These are phyloP conservation scores for Podila epigama DNA, from an alignment of 192 early-diverging fungal species.

Conservation along the genomic window DNA sequence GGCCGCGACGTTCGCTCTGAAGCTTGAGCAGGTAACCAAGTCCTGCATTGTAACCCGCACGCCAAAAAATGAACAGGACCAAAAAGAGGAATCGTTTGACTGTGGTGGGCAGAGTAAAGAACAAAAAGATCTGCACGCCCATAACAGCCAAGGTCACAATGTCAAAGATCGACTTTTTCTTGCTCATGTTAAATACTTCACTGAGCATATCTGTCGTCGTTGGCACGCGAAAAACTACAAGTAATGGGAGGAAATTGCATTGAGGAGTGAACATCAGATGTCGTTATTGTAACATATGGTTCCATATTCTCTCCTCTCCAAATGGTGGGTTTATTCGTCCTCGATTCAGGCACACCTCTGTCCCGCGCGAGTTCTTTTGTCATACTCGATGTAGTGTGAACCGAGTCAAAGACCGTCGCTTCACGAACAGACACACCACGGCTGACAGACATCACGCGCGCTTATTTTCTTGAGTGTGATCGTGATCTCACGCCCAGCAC, in stretches of 20 bases:
- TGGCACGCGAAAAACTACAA: slow-evolving; percentile 76
- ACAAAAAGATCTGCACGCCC: slow-evolving; percentile 68
- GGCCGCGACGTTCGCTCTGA: slow-evolving; percentile 77
- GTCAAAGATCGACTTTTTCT: slow-evolving; percentile 81
- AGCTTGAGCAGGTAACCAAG: slow-evolving; percentile 82
- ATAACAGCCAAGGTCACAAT: slow-evolving; percentile 69
- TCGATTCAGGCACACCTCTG: too few relatives aligned
- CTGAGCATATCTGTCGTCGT: slow-evolving; percentile 77
- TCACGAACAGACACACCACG: too few relatives aligned
- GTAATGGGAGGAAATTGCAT: not conserved
- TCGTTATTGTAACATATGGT: too few relatives aligned
- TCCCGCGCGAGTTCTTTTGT: too few relatives aligned
- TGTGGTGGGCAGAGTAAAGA: slow-evolving; percentile 66
- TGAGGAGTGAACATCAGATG: too few relatives aligned
- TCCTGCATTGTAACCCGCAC: slow-evolving; percentile 86
- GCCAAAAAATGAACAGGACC: slow-evolving; percentile 85
- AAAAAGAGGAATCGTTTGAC: slow-evolving; percentile 70
- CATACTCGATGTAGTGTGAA: too few relatives aligned
- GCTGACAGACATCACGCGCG: too few relatives aligned
- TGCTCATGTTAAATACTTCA: slow-evolving; percentile 73
- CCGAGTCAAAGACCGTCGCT: too few relatives aligned
- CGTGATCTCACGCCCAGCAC: too few relatives aligned
- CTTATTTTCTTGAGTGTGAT: too few relatives aligned
- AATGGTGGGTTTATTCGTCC: too few relatives aligned
- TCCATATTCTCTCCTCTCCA: too few relatives aligned